Evolutionary conservation across 78 protist species (phyloP).

Genomic region (Dictyostelium brefeldianum): DNA sequence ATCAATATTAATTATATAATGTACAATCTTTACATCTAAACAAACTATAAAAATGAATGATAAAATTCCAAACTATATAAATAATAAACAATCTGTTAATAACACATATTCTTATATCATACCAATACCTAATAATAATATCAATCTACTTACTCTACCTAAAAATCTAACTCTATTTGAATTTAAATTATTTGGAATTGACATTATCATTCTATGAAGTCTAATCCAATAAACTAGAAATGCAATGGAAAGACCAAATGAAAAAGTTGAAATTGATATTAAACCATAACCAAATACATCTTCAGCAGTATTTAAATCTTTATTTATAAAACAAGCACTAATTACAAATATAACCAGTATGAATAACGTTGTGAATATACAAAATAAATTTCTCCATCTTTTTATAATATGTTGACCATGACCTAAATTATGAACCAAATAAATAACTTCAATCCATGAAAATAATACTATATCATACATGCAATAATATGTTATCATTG

Average conservation of each 20-base stretch:
- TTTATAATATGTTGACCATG: conserved; percentile 54
- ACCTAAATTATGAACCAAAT: conserved; percentile 55
- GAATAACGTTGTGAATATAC: conserved; percentile 41
- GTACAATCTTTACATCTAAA: conserved; percentile 66
- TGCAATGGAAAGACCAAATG: conserved; percentile 61
- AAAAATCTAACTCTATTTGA: conserved; percentile 7
- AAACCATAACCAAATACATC: conserved; percentile 67
- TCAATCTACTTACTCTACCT: not conserved
- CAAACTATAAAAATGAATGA: conserved; percentile 62
- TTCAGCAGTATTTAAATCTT: conserved; percentile 17
- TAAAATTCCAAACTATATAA: conserved; percentile 1
- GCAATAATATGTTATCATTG: conserved; percentile 63
- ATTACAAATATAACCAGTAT: conserved; percentile 38
- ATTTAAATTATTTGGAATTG: conserved; percentile 19
- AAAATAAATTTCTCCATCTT: conserved; percentile 47
- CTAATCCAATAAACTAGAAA: conserved; percentile 61
- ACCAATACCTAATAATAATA: too few relatives aligned
- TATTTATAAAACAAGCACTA: conserved; percentile 18
- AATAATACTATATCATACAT: conserved; percentile 74
- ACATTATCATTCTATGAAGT: conserved; percentile 36
- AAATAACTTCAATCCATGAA: conserved; percentile 67
- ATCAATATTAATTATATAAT: conserved; percentile 41
- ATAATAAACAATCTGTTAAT: not conserved
- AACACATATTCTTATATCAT: not conserved
- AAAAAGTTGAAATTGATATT: conserved; percentile 17